Evolutionary conservation across 2,329 filamentous ascomycete species (phyloP).

Genomic region (Aspergillus felis): DNA sequence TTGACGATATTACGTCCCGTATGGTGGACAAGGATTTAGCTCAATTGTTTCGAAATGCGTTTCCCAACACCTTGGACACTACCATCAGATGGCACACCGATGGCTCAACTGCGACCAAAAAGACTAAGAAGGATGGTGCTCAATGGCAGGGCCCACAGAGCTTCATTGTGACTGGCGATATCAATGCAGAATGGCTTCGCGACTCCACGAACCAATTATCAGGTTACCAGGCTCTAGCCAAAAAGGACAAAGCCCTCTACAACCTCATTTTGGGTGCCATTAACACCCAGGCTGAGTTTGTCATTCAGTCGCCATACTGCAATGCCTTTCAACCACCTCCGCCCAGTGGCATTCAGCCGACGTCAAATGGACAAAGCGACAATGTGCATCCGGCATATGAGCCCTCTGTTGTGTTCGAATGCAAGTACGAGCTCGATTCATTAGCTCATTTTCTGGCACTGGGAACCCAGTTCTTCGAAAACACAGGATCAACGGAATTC

Average conservation of each 20-base stretch:
- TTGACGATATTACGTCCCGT: slow-evolving; percentile 71
- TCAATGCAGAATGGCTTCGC: slow-evolving; percentile 87
- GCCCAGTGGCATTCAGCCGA: slow-evolving; percentile 68
- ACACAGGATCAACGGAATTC: slow-evolving; percentile 74
- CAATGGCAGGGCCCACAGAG: slow-evolving; percentile 82
- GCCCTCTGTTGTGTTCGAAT: slow-evolving; percentile 83
- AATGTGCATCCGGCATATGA: slow-evolving; percentile 83
- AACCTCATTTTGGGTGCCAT: slow-evolving; percentile 86
- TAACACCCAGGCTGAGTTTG: slow-evolving; percentile 92
- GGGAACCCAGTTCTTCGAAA: slow-evolving; percentile 78
- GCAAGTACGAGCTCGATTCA: slow-evolving; percentile 98
- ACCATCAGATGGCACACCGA: slow-evolving; percentile 84
- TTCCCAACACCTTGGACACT: slow-evolving; percentile 86
- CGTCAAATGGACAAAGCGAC: slow-evolving; percentile 78
- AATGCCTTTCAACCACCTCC: slow-evolving; percentile 96
- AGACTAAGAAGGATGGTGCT: slow-evolving; percentile 47
- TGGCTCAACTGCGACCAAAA: slow-evolving; percentile 43
- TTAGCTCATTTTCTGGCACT: slow-evolving; percentile 86
- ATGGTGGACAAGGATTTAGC: slow-evolving; percentile 86
- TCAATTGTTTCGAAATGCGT: slow-evolving; percentile 90
- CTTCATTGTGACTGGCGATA: slow-evolving; percentile 91
- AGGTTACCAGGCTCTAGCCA: slow-evolving; percentile 82
- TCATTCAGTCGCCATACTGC: slow-evolving; percentile 93
- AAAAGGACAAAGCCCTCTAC: slow-evolving; percentile 72
- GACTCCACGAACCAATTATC: slow-evolving; percentile 91